Conservation (phyloP, 2,329 filamentous ascomycete species). For the Pseudogymnoascus sp. region DNA sequence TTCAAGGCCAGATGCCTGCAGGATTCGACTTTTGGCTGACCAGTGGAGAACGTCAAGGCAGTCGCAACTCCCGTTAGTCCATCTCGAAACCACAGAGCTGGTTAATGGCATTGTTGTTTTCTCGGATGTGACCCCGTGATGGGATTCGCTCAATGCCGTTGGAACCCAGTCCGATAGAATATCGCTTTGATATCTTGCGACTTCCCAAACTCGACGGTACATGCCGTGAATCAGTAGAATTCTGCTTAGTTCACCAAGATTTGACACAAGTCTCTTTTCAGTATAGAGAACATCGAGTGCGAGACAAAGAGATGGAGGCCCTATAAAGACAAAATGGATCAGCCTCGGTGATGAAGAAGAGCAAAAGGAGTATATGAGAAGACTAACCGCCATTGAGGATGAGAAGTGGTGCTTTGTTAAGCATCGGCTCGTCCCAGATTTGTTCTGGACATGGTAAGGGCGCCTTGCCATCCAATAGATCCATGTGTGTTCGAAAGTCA, state of each 20-base stretch:
- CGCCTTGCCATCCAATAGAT: conserved; percentile 13
- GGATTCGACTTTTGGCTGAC: conserved; percentile 48
- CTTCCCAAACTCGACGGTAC: conserved; percentile 42
- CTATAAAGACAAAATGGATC: neutral
- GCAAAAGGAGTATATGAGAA: neutral
- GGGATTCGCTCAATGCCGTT: conserved; percentile 13
- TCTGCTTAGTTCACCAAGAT: conserved; percentile 41
- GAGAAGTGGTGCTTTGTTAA: conserved; percentile 9
- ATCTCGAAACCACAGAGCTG: conserved; percentile 28
- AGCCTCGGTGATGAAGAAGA: neutral
- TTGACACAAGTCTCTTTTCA: conserved; percentile 38
- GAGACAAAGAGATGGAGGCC: conserved; percentile 11
- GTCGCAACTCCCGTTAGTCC: conserved; percentile 42
- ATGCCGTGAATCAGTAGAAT: conserved; percentile 42
- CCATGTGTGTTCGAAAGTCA: conserved; percentile 14
- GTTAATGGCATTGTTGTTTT: conserved; percentile 17
- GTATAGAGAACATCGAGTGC: conserved; percentile 39
- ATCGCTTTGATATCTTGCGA: conserved; percentile 25
- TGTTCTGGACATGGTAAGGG: conserved; percentile 13
- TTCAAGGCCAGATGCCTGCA: conserved; percentile 44
- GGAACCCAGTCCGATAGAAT: conserved; percentile 21
- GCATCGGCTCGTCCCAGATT: conserved; percentile 12
- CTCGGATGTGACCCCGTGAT: conserved; percentile 5
- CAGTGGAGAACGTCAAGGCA: conserved; percentile 52
- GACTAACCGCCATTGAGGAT: conserved; percentile 12